These are phyloP conservation scores for Kondoa subrosea DNA, from an alignment of 768 basidiomycete genomes.

Conservation along the genomic window DNA sequence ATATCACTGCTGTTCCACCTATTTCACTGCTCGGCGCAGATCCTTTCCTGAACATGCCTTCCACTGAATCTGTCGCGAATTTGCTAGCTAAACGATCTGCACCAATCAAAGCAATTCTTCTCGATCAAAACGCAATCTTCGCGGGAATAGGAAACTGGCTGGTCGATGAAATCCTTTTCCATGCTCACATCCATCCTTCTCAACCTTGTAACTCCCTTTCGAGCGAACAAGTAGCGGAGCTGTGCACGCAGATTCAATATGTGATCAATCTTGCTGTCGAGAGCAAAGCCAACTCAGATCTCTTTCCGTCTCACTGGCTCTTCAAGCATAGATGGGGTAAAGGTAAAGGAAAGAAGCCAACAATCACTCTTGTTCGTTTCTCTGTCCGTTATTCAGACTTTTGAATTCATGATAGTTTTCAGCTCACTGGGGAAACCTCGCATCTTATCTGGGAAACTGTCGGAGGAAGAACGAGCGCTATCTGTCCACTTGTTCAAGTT, in stretches of 20 bases:
- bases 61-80: slow-evolving; percentile 10
- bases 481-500: slow-evolving; percentile 22
- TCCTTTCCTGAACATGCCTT: slow-evolving; percentile 25
- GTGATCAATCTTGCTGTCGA: slow-evolving; percentile 23
- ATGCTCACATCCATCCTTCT: slow-evolving; percentile 25
- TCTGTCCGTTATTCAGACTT: no score
- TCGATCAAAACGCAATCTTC: slow-evolving; percentile 27
- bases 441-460: slow-evolving; percentile 24
- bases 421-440: slow-evolving; percentile 16
- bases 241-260: slow-evolving; percentile 15
- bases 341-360: slow-evolving; percentile 19
- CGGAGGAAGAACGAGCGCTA: slow-evolving; percentile 24
- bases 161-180: slow-evolving; percentile 30
- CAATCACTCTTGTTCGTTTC: slow-evolving; percentile 6
- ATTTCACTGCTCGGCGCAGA: slow-evolving; percentile 23
- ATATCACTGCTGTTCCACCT: slow-evolving; percentile 12
- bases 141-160: slow-evolving; percentile 28
- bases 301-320: slow-evolving; percentile 28
- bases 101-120: slow-evolving; percentile 29
- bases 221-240: slow-evolving; percentile 7
- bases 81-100: slow-evolving; percentile 19
- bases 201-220: slow-evolving; percentile 21
- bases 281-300: slow-evolving; percentile 23
- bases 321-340: slow-evolving; percentile 28
- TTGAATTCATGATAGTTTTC: no score